Evolutionary conservation across 768 basidiomycete genomes (phyloP).

Genomic region (Boletales sp.): DNA sequence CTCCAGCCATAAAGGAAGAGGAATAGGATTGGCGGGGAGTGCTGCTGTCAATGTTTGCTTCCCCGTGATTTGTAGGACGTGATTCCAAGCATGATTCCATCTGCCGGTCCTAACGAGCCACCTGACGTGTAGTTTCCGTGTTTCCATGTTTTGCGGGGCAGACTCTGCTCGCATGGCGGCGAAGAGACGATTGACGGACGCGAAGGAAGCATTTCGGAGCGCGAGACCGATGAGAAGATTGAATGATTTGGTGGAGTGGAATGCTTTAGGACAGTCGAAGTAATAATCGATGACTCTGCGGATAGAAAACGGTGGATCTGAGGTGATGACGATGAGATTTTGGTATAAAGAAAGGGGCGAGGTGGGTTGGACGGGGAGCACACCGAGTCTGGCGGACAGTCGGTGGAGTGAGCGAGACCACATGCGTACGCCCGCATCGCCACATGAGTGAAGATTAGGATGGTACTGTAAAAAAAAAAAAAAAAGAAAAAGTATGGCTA

Average conservation of each 20-base stretch:
- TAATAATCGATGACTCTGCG: constrained; percentile 21
- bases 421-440: neutral
- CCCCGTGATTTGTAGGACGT: constrained; percentile 27
- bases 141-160: constrained; percentile 47
- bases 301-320: constrained; percentile 15
- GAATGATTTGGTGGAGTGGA: constrained; percentile 40
- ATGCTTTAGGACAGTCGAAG: constrained; percentile 21
- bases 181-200: constrained; percentile 45
- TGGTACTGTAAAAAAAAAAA: constrained; percentile 3
- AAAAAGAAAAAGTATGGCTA: too few relatives aligned
- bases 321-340: constrained; percentile 23
- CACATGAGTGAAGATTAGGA: neutral
- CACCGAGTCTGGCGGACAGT: neutral
- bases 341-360: constrained; percentile 34
- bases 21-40: constrained; percentile 22
- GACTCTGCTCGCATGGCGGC: constrained; percentile 42
- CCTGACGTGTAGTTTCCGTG: constrained; percentile 54
- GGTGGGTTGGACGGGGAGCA: constrained; percentile 17
- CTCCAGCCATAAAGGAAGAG: constrained; percentile 57
- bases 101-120: constrained; percentile 51
- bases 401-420: neutral
- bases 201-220: constrained; percentile 48
- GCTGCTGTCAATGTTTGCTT: constrained; percentile 6
- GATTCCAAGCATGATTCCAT: constrained; percentile 59
- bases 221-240: constrained; percentile 46